These are phyloP conservation scores for Epichloe aotearoae DNA, from an alignment of 2,329 filamentous ascomycete genomes.

Conservation along the genomic window DNA sequence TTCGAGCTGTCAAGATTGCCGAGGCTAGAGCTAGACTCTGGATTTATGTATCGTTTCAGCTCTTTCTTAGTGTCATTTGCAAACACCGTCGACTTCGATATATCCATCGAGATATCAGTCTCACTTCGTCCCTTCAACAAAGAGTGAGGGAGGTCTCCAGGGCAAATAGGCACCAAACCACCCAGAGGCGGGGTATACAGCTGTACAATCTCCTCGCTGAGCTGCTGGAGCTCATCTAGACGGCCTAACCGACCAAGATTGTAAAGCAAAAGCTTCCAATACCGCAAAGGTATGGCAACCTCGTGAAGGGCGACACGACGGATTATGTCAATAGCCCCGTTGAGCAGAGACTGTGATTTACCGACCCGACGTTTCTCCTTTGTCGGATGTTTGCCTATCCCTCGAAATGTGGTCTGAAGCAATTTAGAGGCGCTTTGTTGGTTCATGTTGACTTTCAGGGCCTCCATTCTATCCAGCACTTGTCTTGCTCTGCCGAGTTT, in stretches of 20 bases:
- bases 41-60: not conserved
- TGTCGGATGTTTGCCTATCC: slow-evolving; percentile 16
- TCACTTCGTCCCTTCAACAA: not conserved
- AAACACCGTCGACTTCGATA: not conserved
- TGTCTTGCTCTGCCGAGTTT: slow-evolving; percentile 12
- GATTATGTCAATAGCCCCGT: slow-evolving; percentile 18
- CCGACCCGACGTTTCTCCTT: not conserved
- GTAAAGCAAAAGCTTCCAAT: slow-evolving; percentile 31
- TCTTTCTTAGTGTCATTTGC: not conserved
- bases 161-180: slow-evolving; percentile 29
- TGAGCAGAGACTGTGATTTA: slow-evolving; percentile 10
- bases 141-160: slow-evolving; percentile 25
- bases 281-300: slow-evolving; percentile 21
- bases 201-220: slow-evolving; percentile 30
- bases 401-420: slow-evolving; percentile 14
- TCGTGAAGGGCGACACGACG: slow-evolving; percentile 18
- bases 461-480: slow-evolving; percentile 21
- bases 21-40: not conserved
- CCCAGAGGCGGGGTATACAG: slow-evolving; percentile 20
- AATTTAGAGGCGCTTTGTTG: slow-evolving; percentile 16
- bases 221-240: slow-evolving; percentile 30
- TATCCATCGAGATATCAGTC: not conserved
- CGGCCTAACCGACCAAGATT: slow-evolving; percentile 30
- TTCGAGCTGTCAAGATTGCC: not conserved
- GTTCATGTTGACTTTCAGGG: slow-evolving; percentile 14